A percentile compares a stretch with the other conserved stretches of the same genome.
Evolutionary conservation across 192 early-diverging fungal species (phyloP).

Genomic region (Allomyces macrogynus): DNA sequence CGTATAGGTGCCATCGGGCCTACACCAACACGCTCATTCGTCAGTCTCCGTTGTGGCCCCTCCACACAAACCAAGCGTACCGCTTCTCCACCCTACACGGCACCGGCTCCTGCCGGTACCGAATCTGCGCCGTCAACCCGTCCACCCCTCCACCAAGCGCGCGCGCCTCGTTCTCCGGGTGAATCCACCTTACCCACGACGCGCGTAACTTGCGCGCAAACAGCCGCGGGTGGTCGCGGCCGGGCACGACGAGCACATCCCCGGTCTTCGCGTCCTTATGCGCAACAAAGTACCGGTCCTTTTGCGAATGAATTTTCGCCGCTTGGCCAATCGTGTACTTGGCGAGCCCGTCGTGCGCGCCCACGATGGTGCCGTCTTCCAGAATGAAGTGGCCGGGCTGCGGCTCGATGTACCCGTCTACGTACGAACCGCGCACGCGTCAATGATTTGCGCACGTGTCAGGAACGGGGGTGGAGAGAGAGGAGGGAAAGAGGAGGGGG

Average conservation of each 20-base stretch:
- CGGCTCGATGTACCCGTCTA: constrained; percentile 29
- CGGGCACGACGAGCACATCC: constrained; percentile 41
- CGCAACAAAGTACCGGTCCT: constrained; percentile 1
- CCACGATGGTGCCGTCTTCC: constrained; percentile 11
- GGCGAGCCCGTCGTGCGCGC: constrained; percentile 39
- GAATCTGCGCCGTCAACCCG: constrained; percentile 24
- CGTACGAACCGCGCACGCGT: constrained; percentile 9
- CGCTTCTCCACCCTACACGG: constrained; percentile 13
- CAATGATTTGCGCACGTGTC: no score
- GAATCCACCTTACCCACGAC: constrained; percentile 24
- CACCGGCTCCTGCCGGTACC: constrained; percentile 34
- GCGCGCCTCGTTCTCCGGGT: constrained; percentile 7
- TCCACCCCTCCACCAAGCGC: constrained; percentile 1
- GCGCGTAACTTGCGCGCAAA: constrained; percentile 7
- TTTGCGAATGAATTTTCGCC: constrained; percentile 27
- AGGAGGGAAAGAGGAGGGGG: constrained; percentile 6
- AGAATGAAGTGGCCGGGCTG: constrained; percentile 19
- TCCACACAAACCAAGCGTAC: background rate
- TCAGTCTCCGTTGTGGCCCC: no score
- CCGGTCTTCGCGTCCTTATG: constrained; percentile 3
- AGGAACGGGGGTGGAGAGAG: constrained; percentile 4
- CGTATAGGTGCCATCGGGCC: background rate
- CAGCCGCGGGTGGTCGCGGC: constrained; percentile 14
- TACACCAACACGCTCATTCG: no score
- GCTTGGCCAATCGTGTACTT: constrained; percentile 66